Percentiles rank a stretch among this genome's conserved stretches.
These are phyloP conservation scores for Raddia distichophylla DNA, from an alignment of 176 grass and related monocot genomes.

Conservation along the genomic window DNA sequence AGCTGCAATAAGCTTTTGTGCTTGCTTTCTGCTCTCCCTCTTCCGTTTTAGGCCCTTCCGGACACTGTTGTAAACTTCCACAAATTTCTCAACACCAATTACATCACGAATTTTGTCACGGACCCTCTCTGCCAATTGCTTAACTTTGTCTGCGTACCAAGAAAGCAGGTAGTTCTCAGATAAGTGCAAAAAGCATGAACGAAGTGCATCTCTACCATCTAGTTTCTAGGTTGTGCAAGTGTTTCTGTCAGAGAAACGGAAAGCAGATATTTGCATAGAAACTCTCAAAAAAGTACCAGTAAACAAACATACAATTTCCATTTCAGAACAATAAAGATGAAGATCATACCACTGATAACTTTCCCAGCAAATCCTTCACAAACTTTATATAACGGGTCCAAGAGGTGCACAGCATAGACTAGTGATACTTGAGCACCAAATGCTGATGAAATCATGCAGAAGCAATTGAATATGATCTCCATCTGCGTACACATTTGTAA, in stretches of 20 bases:
- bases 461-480: conserved; percentile 81
- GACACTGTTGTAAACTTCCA: conserved; percentile 68
- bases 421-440: conserved; percentile 70
- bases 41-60: conserved; percentile 69
- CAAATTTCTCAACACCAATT: conserved; percentile 76
- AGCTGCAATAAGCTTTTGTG: conserved; percentile 65
- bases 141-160: conserved; percentile 70
- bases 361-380: conserved; percentile 97
- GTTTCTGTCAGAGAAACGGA: neutral
- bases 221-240: neutral
- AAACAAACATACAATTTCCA: conserved; percentile 4
- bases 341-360: conserved; percentile 72
- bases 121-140: conserved; percentile 69
- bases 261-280: neutral
- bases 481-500: conserved; percentile 47
- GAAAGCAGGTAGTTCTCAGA: conserved; percentile 12
- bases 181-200: neutral
- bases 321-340: conserved; percentile 22
- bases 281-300: conserved; percentile 1
- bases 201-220: neutral
- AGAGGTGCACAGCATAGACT: conserved; percentile 61
- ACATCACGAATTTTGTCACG: conserved; percentile 63
- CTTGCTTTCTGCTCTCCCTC: conserved; percentile 74
- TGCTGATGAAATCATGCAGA: conserved; percentile 61
- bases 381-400: conserved; percentile 90